Conservation (phyloP, 345 rosid genomes). For the Xanthoceras sorbifolium region DNA sequence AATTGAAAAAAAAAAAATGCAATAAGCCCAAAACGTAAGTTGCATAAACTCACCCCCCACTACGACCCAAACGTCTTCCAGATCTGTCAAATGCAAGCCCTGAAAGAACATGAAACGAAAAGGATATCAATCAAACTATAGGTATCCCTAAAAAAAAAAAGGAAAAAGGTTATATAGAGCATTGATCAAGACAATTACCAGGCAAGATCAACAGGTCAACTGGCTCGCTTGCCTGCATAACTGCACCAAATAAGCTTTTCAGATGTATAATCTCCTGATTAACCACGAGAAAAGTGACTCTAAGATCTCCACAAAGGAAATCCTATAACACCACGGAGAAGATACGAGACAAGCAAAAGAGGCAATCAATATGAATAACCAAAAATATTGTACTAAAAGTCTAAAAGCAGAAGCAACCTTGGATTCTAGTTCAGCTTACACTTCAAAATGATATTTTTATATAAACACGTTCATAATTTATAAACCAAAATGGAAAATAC, state of each 20-base stretch:
- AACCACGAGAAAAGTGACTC: neutral
- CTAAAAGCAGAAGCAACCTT: neutral
- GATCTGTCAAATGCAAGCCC: conserved; percentile 58
- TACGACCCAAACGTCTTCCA: conserved; percentile 55
- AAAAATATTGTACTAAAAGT: neutral
- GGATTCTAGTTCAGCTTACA: neutral
- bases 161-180: neutral
- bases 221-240: conserved; percentile 42
- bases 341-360: neutral
- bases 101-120: conserved; percentile 20
- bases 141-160: neutral
- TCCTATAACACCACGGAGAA: neutral
- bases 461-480: neutral
- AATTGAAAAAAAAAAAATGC: neutral
- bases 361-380: neutral
- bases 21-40: neutral
- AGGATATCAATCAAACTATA: neutral
- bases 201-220: conserved; percentile 46
- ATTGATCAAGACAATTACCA: conserved; percentile 26
- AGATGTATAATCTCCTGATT: neutral
- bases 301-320: conserved; percentile 2
- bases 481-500: neutral
- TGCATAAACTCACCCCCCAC: conserved; percentile 46
- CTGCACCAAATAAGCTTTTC: conserved; percentile 31
- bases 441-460: neutral